phyloP scores from a whole-genome alignment of 108 stramenopile genomes.

The Asterionellopsis glacialis region DNA sequence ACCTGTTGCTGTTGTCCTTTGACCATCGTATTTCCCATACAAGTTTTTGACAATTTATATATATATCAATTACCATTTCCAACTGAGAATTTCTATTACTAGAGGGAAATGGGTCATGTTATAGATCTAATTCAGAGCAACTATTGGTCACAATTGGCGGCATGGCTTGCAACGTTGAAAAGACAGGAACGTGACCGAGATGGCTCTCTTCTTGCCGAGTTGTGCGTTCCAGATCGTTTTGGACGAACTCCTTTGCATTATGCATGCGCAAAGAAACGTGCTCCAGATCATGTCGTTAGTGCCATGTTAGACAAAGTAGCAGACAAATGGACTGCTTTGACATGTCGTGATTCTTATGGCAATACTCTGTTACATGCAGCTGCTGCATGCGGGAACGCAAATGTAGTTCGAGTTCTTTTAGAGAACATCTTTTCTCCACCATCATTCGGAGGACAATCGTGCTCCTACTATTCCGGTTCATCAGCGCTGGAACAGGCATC shows the following conservation, averaged over 20 bases:
- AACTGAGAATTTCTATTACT: too few relatives aligned
- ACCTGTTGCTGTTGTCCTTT: too few relatives aligned
- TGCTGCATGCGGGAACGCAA: neutral
- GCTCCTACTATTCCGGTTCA: neutral
- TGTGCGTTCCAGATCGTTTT: neutral
- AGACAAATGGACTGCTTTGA: neutral
- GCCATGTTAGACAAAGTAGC: neutral
- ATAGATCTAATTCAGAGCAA: too few relatives aligned
- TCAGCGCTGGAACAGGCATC: neutral
- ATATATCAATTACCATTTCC: too few relatives aligned
- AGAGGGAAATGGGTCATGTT: too few relatives aligned
- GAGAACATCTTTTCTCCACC: neutral
- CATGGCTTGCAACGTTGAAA: too few relatives aligned
- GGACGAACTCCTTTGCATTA: slow-evolving; percentile 4
- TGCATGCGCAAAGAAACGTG: slow-evolving; percentile 1
- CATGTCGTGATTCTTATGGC: neutral
- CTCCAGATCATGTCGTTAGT: neutral
- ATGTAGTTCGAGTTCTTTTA: neutral
- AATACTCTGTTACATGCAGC: slow-evolving; percentile 1
- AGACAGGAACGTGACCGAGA: too few relatives aligned
- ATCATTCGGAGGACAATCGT: neutral
- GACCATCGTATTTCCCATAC: too few relatives aligned
- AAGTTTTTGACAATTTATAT: too few relatives aligned
- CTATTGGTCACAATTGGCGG: too few relatives aligned
- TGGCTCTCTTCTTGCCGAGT: neutral